phyloP scores from a whole-genome alignment of 257 asterid species.

The Ophiorrhiza pumila region DNA sequence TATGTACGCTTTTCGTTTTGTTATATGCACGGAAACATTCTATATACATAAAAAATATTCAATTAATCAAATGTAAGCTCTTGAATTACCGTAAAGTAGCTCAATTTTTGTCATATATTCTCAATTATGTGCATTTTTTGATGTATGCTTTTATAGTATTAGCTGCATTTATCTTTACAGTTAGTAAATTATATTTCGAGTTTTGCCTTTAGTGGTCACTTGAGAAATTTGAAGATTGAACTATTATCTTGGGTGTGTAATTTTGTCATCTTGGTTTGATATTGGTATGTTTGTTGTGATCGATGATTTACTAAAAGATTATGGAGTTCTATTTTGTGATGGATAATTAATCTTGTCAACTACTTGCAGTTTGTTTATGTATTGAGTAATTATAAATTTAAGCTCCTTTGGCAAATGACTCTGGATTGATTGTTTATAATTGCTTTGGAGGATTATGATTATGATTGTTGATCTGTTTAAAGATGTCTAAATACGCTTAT shows the following conservation, averaged over 20 bases:
- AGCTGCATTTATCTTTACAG: neutral
- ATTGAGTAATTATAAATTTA: neutral
- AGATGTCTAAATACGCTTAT: too few species aligned
- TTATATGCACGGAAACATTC: neutral
- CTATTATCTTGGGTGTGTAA: neutral
- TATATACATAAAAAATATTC: neutral
- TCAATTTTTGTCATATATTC: neutral
- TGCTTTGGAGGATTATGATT: too few species aligned
- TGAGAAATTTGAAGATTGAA: neutral
- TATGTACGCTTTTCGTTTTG: too few species aligned
- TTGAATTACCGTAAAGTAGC: neutral
- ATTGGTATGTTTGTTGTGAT: neutral
- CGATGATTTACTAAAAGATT: neutral
- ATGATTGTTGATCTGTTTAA: too few species aligned
- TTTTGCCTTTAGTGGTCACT: neutral
- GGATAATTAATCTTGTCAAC: neutral
- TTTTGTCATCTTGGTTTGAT: too few species aligned
- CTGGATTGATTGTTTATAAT: neutral
- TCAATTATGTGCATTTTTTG: neutral
- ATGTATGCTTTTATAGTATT: neutral
- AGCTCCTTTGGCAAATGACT: neutral
- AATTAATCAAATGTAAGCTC: neutral
- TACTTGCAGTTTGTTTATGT: neutral
- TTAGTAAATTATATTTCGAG: neutral
- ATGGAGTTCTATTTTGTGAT: neutral